A percentile compares a stretch with the other conserved stretches of the same genome.
Evolutionary conservation across 495 filamentous ascomycete genomes (phyloP).

Genomic region (Hypomontagnella monticulosa): DNA sequence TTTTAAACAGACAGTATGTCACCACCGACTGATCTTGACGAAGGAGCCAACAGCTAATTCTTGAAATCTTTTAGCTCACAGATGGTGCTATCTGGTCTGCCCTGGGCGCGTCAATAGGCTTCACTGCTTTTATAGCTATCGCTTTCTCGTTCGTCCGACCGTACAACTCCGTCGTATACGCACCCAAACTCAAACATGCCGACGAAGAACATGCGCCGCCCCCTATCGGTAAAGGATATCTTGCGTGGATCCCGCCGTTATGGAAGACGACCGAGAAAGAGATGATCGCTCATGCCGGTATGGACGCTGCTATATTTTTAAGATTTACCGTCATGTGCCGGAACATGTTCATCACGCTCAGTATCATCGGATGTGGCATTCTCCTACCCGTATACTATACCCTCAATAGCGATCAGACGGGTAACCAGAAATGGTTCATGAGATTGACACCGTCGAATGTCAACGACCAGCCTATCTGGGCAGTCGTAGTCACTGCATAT

Average conservation of each 20-base stretch:
- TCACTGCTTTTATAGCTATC: conserved; percentile 75
- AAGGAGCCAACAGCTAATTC: conserved; percentile 16
- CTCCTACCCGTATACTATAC: conserved; percentile 85
- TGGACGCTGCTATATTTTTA: conserved; percentile 92
- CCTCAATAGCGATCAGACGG: conserved; percentile 66
- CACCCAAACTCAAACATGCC: conserved; percentile 91
- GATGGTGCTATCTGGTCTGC: conserved; percentile 78
- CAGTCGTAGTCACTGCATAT: conserved; percentile 83
- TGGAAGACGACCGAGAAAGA: conserved; percentile 77
- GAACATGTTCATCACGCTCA: conserved; percentile 81
- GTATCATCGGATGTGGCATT: conserved; percentile 77
- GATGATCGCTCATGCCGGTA: conserved; percentile 78
- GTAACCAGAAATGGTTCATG: conserved; percentile 56
- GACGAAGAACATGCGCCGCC: conserved; percentile 94
- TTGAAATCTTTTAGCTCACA: conserved; percentile 40
- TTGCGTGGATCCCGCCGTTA: conserved; percentile 85
- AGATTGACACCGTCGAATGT: conserved; percentile 65
- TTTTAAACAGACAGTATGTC: conserved; percentile 55
- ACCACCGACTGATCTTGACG: not conserved
- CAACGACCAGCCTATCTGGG: conserved; percentile 73
- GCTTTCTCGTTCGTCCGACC: conserved; percentile 90
- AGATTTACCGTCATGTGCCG: conserved; percentile 91
- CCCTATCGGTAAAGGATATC: conserved; percentile 82
- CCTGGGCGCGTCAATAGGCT: conserved; percentile 80
- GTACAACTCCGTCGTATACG: conserved; percentile 89